These are phyloP conservation scores for Sporothrix pseudoabietina DNA, from an alignment of 2,329 filamentous ascomycete species.

Conservation along the genomic window DNA sequence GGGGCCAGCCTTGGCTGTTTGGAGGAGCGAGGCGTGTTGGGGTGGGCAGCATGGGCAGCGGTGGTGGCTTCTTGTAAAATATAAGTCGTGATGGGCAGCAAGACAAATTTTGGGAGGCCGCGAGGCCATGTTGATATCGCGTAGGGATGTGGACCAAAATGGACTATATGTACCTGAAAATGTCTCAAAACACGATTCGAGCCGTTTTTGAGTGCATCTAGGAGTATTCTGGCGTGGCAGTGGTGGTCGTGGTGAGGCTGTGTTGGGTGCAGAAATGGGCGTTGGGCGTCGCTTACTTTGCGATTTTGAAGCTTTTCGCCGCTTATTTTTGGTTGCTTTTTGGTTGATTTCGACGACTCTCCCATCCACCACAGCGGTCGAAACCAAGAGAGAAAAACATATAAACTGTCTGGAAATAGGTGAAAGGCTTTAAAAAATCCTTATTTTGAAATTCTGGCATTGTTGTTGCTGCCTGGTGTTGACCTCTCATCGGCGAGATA, in stretches of 20 bases:
- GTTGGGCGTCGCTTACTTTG: constrained; percentile 13
- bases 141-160: neutral
- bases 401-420: neutral
- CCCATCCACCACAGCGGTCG: neutral
- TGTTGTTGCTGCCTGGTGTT: neutral
- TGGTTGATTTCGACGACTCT: neutral
- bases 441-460: neutral
- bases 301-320: constrained; percentile 20
- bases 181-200: neutral
- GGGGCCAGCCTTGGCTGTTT: constrained; percentile 22
- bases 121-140: neutral
- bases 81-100: constrained; percentile 18
- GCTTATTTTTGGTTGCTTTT: neutral
- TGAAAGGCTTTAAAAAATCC: too few species aligned
- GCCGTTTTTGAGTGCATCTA: neutral
- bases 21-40: neutral
- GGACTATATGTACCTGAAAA: neutral
- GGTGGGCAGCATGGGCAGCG: constrained; percentile 1
- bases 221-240: neutral
- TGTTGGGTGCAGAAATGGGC: neutral
- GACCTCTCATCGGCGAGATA: neutral
- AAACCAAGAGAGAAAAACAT: neutral
- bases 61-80: constrained; percentile 19
- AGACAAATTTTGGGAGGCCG: neutral
- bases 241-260: neutral